phyloP scores from a whole-genome alignment of 306 rosid genomes.

The Purshia tridentata region DNA sequence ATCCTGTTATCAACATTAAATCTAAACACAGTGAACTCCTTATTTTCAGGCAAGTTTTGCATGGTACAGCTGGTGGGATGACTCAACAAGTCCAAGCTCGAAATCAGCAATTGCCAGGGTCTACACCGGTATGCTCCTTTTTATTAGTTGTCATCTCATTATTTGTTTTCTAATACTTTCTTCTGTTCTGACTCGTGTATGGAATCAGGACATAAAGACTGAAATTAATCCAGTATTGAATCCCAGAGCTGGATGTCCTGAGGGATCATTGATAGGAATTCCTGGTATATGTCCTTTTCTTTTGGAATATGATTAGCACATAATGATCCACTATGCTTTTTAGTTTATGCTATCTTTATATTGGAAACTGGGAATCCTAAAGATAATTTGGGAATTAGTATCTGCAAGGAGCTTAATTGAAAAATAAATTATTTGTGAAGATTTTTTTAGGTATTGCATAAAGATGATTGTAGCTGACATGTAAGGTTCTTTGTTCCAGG shows the following conservation, averaged over 20 bases:
- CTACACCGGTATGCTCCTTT: conserved; percentile 61
- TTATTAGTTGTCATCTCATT: conserved; percentile 19
- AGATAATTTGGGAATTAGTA: conserved; percentile 22
- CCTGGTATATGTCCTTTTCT: conserved; percentile 61
- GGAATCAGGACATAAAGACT: conserved; percentile 81
- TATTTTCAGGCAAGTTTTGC: conserved; percentile 88
- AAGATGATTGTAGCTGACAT: conserved; percentile 29
- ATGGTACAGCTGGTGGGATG: conserved; percentile 79
- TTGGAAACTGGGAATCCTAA: conserved; percentile 8
- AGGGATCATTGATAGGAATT: conserved; percentile 82
- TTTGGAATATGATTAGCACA: conserved; percentile 17
- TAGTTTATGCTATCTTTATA: background rate
- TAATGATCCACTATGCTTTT: background rate
- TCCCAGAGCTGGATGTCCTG: conserved; percentile 90
- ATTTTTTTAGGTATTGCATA: conserved; percentile 9
- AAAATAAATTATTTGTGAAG: background rate
- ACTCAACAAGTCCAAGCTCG: conserved; percentile 94
- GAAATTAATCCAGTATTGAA: conserved; percentile 84
- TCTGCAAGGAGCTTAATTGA: background rate
- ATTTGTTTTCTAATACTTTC: conserved; percentile 18
- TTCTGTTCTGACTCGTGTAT: conserved; percentile 32
- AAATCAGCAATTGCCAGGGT: conserved; percentile 82
- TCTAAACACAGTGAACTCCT: conserved; percentile 16
- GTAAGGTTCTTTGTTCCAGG: conserved; percentile 54
- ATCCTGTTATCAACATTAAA: conserved; percentile 28